phyloP scores from a whole-genome alignment of 305 asterid species.

The Euphrasia arctica region DNA sequence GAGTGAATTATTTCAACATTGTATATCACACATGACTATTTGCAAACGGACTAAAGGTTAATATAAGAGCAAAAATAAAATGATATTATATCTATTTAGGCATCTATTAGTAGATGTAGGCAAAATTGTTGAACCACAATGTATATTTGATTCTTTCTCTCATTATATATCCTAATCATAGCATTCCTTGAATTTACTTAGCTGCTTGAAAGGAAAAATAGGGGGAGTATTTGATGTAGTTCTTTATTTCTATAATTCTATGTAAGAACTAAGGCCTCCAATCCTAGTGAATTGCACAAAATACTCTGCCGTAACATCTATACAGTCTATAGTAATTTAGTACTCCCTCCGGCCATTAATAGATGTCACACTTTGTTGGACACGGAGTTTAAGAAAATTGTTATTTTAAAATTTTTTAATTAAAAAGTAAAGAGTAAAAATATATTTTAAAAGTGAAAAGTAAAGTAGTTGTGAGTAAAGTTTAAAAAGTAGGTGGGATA shows the following conservation, averaged over 20 bases:
- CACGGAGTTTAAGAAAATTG: too few species aligned
- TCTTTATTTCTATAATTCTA: neutral
- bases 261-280: neutral
- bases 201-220: neutral
- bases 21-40: neutral
- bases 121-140: neutral
- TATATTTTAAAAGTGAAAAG: too few species aligned
- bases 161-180: neutral
- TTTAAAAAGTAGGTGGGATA: too few species aligned
- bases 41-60: neutral
- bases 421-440: too few species aligned
- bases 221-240: neutral
- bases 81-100: neutral
- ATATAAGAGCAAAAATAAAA: conserved; percentile 6
- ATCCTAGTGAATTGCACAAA: neutral
- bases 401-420: too few species aligned
- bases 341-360: too few species aligned
- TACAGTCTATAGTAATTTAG: neutral
- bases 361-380: too few species aligned
- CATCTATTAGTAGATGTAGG: neutral
- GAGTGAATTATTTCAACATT: neutral
- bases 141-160: neutral
- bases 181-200: conserved; percentile 9
- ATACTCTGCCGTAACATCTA: conserved; percentile 1
- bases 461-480: too few species aligned